Base-by-base conservation (phyloP, 805 yeast species). In the Candida arabinofermentans region DNA sequence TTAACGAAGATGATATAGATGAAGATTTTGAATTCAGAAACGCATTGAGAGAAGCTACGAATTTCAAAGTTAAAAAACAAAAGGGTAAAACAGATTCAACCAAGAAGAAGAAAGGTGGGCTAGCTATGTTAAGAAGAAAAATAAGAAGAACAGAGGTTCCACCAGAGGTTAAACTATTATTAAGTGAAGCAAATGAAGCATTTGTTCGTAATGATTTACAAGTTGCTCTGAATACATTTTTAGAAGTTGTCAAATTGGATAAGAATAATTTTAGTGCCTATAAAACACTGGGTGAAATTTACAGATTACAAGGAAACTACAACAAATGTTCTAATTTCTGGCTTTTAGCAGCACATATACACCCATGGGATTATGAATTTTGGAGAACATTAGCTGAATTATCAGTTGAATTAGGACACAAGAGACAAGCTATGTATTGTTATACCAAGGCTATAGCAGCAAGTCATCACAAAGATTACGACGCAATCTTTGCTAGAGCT, bases 271-370 rank as follows among this genome's bases (percentile, higher is more conserved):
- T 78, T 59, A 79, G 85, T 34, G 96, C 96, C 0, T 90, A 90
- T 68, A 83, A 85, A 54, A 85, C 95, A 0, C 65, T 89, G 34
- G 97, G 96, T 36, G 96, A 86, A 55, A 85, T 91, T 36, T 83
- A 85, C 49, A 72, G 78, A 42, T 67, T 75, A 39, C 82, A 79
- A 46, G 90, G 88, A 1, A 70, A 79, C 35, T 62, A 74, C 37
- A 78, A 81, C 49, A 83, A 85, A 55, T 77, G 95, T 59, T 81
- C 95, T 59, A 79, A 80, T 55, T 75, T 84, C 36, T 79, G 96
- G 96, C 67, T 85, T 51, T 54, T 86, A 40, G 93, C 95, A 23
- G 90, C 96, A 1, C 85, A 81, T 56, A 65, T 85, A 12, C 79
- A 83, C 48, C 80, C 87, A 0, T 75, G 79, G 61, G 95, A 90